phyloP scores from a whole-genome alignment of 352 stramenopile genomes.

The Globisporangium lucens region DNA sequence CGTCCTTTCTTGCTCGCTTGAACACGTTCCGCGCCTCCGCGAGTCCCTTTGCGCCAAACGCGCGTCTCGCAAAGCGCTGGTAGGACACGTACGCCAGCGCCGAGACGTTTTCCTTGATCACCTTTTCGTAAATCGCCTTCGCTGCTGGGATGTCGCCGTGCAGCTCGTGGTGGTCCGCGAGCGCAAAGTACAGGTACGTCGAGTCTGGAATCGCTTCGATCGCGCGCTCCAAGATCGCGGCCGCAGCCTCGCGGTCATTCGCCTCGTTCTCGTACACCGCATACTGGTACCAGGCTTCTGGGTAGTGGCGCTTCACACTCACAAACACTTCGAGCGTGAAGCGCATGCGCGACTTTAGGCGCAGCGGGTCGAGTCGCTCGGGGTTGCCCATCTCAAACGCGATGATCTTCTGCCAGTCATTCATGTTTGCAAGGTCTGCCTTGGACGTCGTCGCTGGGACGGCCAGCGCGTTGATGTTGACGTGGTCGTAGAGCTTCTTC shows the following conservation, averaged over 20 bases:
- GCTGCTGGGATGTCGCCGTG: slow-evolving; percentile 57
- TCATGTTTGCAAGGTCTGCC: slow-evolving; percentile 51
- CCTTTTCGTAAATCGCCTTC: slow-evolving; percentile 78
- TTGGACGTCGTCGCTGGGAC: slow-evolving; percentile 37
- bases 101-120: slow-evolving; percentile 72
- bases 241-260: slow-evolving; percentile 68
- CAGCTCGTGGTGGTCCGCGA: slow-evolving; percentile 79
- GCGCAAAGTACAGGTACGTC: slow-evolving; percentile 77
- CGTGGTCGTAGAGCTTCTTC: slow-evolving; percentile 77
- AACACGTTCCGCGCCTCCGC: slow-evolving; percentile 79
- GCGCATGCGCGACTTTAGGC: slow-evolving; percentile 75
- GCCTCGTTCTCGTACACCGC: slow-evolving; percentile 75
- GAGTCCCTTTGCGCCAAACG: slow-evolving; percentile 68
- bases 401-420: slow-evolving; percentile 75
- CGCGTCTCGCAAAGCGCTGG: slow-evolving; percentile 78
- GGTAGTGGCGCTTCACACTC: slow-evolving; percentile 70
- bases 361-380: slow-evolving; percentile 73
- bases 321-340: slow-evolving; percentile 84
- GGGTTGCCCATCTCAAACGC: slow-evolving; percentile 78
- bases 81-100: slow-evolving; percentile 83
- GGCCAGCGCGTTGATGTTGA: slow-evolving; percentile 71
- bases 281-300: slow-evolving; percentile 87
- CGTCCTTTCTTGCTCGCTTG: slow-evolving; percentile 77
- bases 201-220: slow-evolving; percentile 79
- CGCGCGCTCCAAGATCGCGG: slow-evolving; percentile 62